A percentile compares a stretch with the other conserved stretches of the same genome.
phyloP scores from a whole-genome alignment of 208 protist genomes.

The Dictyostelium gargantuum region DNA sequence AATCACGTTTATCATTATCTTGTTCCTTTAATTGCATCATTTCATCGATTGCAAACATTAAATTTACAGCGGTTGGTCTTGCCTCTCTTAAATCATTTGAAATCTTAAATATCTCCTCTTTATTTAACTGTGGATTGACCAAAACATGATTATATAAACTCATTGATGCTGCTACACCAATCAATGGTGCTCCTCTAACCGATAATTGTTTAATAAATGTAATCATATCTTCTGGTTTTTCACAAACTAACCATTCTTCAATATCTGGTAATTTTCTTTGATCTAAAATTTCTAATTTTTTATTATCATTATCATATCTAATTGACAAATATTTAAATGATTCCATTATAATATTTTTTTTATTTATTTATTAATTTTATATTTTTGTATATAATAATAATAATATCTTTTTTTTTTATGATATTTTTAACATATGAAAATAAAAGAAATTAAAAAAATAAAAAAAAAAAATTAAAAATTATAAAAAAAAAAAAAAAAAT shows the following conservation, averaged over 20 bases:
- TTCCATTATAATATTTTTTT: neutral
- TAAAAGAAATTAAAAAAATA: no score
- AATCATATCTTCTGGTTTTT: neutral
- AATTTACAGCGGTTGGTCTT: slow-evolving; percentile 71
- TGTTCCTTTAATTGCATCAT: neutral
- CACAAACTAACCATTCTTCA: slow-evolving; percentile 34
- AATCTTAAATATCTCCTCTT: neutral
- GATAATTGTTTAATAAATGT: slow-evolving; percentile 51
- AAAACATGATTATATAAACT: slow-evolving; percentile 1
- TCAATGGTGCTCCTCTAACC: slow-evolving; percentile 70
- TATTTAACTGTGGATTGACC: neutral
- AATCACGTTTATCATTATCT: neutral
- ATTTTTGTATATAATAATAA: no score
- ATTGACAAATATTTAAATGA: slow-evolving; percentile 56
- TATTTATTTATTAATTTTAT: no score
- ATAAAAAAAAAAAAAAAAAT: no score
- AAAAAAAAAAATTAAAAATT: no score
- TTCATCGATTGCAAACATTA: slow-evolving; percentile 46
- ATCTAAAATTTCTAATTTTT: slow-evolving; percentile 57
- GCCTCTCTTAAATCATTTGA: neutral
- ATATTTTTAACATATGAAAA: no score
- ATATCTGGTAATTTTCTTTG: slow-evolving; percentile 58
- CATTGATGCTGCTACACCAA: slow-evolving; percentile 64
- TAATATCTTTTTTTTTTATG: no score
- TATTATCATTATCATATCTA: slow-evolving; percentile 18